These are phyloP conservation scores for Xylariomycetidae sp. DNA, from an alignment of 2,329 filamentous ascomycete genomes.

Conservation along the genomic window DNA sequence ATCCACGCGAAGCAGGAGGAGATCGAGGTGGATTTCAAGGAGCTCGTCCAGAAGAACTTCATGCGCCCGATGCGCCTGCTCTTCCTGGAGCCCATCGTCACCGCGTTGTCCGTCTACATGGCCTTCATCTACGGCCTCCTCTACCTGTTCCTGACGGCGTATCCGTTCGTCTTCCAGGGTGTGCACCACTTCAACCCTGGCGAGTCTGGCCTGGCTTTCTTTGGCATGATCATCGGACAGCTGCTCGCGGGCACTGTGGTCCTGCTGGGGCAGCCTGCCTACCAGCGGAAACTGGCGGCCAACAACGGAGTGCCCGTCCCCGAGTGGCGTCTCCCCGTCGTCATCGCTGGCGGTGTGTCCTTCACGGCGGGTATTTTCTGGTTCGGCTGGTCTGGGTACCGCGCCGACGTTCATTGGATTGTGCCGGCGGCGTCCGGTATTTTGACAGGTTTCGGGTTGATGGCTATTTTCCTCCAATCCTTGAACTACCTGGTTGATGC, in stretches of 20 bases:
- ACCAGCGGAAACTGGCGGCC: slow-evolving; percentile 62
- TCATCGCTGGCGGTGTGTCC: slow-evolving; percentile 55
- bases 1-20: slow-evolving; percentile 70
- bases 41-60: slow-evolving; percentile 63
- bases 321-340: slow-evolving; percentile 61
- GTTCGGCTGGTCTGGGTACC: slow-evolving; percentile 71
- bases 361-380: slow-evolving; percentile 68
- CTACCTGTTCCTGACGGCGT: slow-evolving; percentile 82
- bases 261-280: slow-evolving; percentile 59
- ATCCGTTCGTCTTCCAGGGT: slow-evolving; percentile 72
- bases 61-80: slow-evolving; percentile 62
- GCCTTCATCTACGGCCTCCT: slow-evolving; percentile 69
- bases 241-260: slow-evolving; percentile 63
- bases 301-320: slow-evolving; percentile 63
- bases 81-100: slow-evolving; percentile 65
- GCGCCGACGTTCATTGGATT: slow-evolving; percentile 55
- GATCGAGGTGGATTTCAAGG: slow-evolving; percentile 61
- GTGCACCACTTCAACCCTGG: slow-evolving; percentile 68
- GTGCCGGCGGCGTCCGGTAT: slow-evolving; percentile 58
- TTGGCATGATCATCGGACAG: slow-evolving; percentile 76
- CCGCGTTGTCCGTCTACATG: slow-evolving; percentile 65
- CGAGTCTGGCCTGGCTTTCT: slow-evolving; percentile 72
- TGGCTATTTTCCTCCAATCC: slow-evolving; percentile 76
- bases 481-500: slow-evolving; percentile 80
- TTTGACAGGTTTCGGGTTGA: slow-evolving; percentile 69